Conservation (phyloP, 352 stramenopile species). For the Sclerospora graminicola region DNA sequence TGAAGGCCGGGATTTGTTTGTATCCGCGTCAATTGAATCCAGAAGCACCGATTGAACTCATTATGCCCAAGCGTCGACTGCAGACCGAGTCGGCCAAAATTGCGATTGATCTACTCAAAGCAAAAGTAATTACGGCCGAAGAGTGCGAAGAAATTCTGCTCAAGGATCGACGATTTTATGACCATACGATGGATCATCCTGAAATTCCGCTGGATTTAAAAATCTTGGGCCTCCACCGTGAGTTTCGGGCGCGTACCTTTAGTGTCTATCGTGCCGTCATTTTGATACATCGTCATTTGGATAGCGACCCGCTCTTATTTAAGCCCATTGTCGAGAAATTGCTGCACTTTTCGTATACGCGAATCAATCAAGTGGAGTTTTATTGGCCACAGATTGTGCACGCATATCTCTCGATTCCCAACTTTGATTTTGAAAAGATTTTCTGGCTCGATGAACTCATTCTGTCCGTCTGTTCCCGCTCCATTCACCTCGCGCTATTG, state of each 20-base stretch:
- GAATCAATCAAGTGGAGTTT: conserved; percentile 88
- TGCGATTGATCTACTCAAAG: conserved; percentile 81
- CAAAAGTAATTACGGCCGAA: conserved; percentile 72
- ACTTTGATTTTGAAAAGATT: conserved; percentile 86
- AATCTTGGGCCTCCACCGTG: conserved; percentile 77
- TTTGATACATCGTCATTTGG: conserved; percentile 72
- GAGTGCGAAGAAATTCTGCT: conserved; percentile 83
- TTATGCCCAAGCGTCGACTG: conserved; percentile 77
- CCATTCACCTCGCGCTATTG: conserved; percentile 74
- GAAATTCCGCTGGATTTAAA: conserved; percentile 80
- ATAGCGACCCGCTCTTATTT: conserved; percentile 79
- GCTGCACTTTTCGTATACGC: conserved; percentile 78
- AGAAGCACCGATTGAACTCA: conserved; percentile 76
- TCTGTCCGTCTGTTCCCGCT: conserved; percentile 80
- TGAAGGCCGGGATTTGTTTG: conserved; percentile 80
- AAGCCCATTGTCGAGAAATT: conserved; percentile 82
- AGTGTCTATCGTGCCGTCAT: conserved; percentile 80
- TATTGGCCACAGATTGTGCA: conserved; percentile 89
- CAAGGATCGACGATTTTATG: conserved; percentile 72
- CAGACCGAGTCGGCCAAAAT: conserved; percentile 78
- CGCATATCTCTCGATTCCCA: conserved; percentile 77
- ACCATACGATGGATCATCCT: conserved; percentile 77
- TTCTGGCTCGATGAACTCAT: conserved; percentile 86
- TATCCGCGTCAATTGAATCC: conserved; percentile 80
- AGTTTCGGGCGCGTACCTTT: conserved; percentile 75